A percentile compares a stretch with the other conserved stretches of the same genome.
Conservation (phyloP, 225 moss, liverwort and hornwort species). For the Pseudoscleropodium purum region DNA sequence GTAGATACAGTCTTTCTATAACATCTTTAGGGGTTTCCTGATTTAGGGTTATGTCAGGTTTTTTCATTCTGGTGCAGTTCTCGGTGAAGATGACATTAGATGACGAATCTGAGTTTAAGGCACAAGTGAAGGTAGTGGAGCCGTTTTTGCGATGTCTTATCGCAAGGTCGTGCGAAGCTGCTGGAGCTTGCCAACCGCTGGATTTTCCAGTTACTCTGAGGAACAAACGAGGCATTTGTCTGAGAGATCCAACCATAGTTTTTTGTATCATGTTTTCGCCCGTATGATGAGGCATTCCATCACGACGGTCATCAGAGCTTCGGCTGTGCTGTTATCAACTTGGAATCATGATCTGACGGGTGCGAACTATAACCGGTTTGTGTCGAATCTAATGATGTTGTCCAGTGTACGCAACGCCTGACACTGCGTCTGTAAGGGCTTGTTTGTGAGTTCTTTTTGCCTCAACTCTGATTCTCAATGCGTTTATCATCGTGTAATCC, state of each 20-base stretch:
- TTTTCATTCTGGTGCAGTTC: neutral
- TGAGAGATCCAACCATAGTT: neutral
- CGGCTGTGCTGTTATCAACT: constrained; percentile 24
- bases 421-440: too few species aligned
- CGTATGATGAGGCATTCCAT: constrained; percentile 44
- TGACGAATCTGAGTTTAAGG: constrained; percentile 31
- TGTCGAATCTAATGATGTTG: too few species aligned
- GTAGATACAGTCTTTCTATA: neutral
- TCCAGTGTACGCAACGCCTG: too few species aligned
- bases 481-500: neutral
- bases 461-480: constrained; percentile 15
- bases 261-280: neutral
- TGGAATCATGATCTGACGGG: constrained; percentile 38
- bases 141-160: neutral
- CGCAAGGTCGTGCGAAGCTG: neutral
- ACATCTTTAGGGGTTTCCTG: too few species aligned
- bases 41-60: neutral
- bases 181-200: neutral
- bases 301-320: constrained; percentile 58
- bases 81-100: constrained; percentile 2
- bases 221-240: constrained; percentile 17
- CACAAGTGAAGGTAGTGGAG: neutral
- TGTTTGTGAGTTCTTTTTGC: neutral
- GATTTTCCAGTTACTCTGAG: neutral
- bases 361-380: neutral